Percentiles rank a stretch among this genome's conserved stretches.
phyloP scores from a whole-genome alignment of 805 yeast species.

The Candida vaughaniae region DNA sequence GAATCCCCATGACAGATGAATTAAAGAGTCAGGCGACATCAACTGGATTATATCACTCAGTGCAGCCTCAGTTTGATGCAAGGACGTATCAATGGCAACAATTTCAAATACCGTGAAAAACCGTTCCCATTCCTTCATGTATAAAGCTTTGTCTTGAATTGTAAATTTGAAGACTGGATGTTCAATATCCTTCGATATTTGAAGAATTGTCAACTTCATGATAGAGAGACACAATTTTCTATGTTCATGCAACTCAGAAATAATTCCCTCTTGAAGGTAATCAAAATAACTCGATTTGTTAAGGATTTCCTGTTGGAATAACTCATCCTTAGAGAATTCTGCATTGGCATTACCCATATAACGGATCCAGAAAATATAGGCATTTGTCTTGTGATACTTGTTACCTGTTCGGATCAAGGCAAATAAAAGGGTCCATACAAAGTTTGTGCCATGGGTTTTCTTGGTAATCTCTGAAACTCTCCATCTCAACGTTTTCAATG shows the following conservation, averaged over 20 bases:
- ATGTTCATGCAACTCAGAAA: constrained; percentile 58
- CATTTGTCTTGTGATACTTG: constrained; percentile 34
- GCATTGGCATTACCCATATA: constrained; percentile 33
- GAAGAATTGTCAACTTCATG: constrained; percentile 57
- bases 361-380: constrained; percentile 57
- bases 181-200: constrained; percentile 35
- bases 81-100: constrained; percentile 77
- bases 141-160: constrained; percentile 18
- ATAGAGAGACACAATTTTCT: constrained; percentile 69
- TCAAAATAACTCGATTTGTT: constrained; percentile 50
- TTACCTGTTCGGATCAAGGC: constrained; percentile 27
- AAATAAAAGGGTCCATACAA: constrained; percentile 49
- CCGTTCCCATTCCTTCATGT: constrained; percentile 63
- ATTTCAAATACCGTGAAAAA: constrained; percentile 76
- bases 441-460: constrained; percentile 14
- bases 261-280: constrained; percentile 54
- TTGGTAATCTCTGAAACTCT: constrained; percentile 35
- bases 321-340: constrained; percentile 6
- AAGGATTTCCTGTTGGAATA: constrained; percentile 27
- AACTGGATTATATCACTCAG: constrained; percentile 56
- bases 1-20: constrained; percentile 72
- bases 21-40: constrained; percentile 47
- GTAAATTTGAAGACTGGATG: constrained; percentile 47
- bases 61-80: constrained; percentile 84
- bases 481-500: constrained; percentile 54